Evolutionary conservation across 345 rosid genomes (phyloP).

Genomic region (Conringia planisiliqua): DNA sequence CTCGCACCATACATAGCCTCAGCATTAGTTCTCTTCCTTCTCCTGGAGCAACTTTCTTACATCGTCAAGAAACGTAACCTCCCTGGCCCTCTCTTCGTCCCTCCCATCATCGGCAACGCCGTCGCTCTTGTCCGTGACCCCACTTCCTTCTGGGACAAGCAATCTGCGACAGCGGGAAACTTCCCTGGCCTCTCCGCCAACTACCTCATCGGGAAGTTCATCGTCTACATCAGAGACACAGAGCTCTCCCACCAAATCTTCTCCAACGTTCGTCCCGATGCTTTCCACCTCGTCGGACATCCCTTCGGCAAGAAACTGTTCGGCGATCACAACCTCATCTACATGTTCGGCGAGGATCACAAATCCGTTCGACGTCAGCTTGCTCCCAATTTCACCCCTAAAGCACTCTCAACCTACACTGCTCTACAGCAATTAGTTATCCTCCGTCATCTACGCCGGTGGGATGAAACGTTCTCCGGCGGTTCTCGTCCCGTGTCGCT

Average conservation of each 20-base stretch:
- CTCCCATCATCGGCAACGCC: conserved; percentile 70
- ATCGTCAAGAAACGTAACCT: conserved; percentile 49
- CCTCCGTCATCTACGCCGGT: conserved; percentile 50
- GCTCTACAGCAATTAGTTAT: conserved; percentile 61
- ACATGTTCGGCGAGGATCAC: conserved; percentile 81
- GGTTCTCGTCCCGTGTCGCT: conserved; percentile 35
- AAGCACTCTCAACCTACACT: conserved; percentile 72
- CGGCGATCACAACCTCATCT: conserved; percentile 82
- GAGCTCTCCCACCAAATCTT: conserved; percentile 72
- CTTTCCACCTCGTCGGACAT: conserved; percentile 70
- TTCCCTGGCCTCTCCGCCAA: conserved; percentile 58
- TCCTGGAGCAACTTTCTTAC: conserved; percentile 63
- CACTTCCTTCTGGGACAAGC: conserved; percentile 65
- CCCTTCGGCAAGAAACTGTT: conserved; percentile 88
- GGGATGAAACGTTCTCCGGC: conserved; percentile 39
- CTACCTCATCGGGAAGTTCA: conserved; percentile 68
- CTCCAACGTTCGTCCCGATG: conserved; percentile 81
- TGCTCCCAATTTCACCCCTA: conserved; percentile 79
- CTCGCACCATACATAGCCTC: conserved; percentile 34
- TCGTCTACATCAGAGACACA: conserved; percentile 53
- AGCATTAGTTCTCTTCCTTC: conserved; percentile 33
- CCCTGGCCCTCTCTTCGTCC: conserved; percentile 62
- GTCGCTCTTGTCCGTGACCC: conserved; percentile 52
- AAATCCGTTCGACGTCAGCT: conserved; percentile 74
- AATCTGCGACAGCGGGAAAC: conserved; percentile 35